Evolutionary conservation across 176 grass and related monocot species (phyloP).

Genomic region (Microstegium vimineum): DNA sequence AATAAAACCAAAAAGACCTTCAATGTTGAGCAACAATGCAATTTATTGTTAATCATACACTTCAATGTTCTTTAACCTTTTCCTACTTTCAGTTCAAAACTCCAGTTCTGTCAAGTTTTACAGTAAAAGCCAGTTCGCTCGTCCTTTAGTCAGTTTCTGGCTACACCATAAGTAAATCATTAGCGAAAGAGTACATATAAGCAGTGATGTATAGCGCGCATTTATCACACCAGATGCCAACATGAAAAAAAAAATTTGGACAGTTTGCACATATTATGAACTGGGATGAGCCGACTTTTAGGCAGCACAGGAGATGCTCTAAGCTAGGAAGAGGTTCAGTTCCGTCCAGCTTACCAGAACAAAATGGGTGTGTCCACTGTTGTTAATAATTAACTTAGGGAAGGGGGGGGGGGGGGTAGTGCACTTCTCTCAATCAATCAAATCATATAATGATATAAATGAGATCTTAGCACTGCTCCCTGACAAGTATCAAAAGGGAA

Average conservation of each 20-base stretch:
- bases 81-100: neutral
- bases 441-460: neutral
- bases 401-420: neutral
- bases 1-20: neutral
- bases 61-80: neutral
- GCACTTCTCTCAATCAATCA: neutral
- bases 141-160: neutral
- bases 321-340: neutral
- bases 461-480: neutral
- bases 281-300: neutral
- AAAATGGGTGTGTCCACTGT: neutral
- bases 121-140: neutral
- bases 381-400: neutral
- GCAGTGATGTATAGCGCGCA: neutral
- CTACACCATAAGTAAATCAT: neutral
- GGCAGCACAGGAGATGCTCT: neutral
- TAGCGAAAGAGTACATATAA: neutral
- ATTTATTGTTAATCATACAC: neutral
- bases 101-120: neutral
- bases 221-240: conserved; percentile 19
- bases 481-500: neutral
- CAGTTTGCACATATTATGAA: neutral
- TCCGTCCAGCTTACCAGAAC: neutral
- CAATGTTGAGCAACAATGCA: neutral
- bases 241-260: neutral